phyloP scores from a whole-genome alignment of 1,284 basidiomycete species.

The Tremellales sp. region DNA sequence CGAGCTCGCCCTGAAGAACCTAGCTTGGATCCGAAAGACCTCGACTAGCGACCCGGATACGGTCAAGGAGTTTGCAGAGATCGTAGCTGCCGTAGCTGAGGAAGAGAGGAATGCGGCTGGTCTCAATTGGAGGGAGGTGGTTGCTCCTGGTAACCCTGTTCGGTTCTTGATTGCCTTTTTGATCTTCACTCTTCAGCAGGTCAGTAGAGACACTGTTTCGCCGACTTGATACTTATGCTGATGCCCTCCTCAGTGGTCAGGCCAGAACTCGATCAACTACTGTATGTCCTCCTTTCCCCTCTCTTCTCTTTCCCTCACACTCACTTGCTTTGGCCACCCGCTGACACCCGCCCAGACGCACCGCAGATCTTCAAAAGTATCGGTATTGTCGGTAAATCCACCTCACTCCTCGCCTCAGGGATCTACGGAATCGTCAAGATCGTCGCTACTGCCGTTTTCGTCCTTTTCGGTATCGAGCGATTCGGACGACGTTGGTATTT shows the following conservation, averaged over 20 bases:
- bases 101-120: constrained; percentile 43
- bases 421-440: constrained; percentile 78
- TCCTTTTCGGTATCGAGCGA: constrained; percentile 56
- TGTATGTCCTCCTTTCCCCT: constrained; percentile 53
- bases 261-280: constrained; percentile 62
- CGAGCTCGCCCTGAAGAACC: constrained; percentile 53
- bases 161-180: constrained; percentile 62
- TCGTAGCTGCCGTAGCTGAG: constrained; percentile 54
- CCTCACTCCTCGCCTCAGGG: constrained; percentile 67
- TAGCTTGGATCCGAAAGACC: constrained; percentile 59
- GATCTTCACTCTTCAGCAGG: constrained; percentile 59
- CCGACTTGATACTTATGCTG: too few species aligned
- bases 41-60: constrained; percentile 53
- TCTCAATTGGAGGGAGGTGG: constrained; percentile 56
- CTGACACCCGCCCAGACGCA: neutral
- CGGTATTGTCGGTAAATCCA: constrained; percentile 55
- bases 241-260: too few species aligned
- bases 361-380: constrained; percentile 53
- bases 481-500: constrained; percentile 52
- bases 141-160: constrained; percentile 67
- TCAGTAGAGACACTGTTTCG: too few species aligned
- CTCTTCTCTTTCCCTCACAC: neutral
- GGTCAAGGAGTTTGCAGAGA: constrained; percentile 55
- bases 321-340: neutral
- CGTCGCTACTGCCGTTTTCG: constrained; percentile 63